Evolutionary conservation across 2,329 filamentous ascomycete genomes (phyloP).

Genomic region (Aspergillus unguis): DNA sequence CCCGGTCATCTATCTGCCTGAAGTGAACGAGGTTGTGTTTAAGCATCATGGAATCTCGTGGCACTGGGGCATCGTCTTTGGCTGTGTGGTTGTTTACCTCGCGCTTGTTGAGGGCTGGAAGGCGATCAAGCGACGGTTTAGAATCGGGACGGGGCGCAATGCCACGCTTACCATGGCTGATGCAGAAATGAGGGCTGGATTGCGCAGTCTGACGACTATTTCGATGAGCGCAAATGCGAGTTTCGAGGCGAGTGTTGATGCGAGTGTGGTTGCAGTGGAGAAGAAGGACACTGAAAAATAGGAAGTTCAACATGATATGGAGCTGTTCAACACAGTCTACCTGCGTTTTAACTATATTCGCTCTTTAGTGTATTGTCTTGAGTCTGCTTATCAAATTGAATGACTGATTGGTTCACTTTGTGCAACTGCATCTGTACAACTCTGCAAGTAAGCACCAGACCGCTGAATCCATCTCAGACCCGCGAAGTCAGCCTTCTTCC

Average conservation of each 20-base stretch:
- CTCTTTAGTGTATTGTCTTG: neutral
- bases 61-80: constrained; percentile 68
- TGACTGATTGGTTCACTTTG: no score
- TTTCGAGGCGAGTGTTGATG: constrained; percentile 26
- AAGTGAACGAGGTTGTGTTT: constrained; percentile 62
- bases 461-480: neutral
- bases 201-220: constrained; percentile 19
- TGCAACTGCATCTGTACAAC: no score
- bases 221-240: constrained; percentile 29
- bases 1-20: constrained; percentile 64
- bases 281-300: constrained; percentile 3
- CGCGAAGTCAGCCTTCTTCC: neutral
- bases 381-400: neutral
- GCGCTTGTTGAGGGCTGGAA: constrained; percentile 63
- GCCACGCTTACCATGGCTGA: constrained; percentile 30
- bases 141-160: constrained; percentile 35
- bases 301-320: neutral
- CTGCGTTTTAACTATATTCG: neutral
- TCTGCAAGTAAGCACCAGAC: no score
- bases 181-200: constrained; percentile 31
- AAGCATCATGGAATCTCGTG: constrained; percentile 62
- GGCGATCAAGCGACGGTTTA: constrained; percentile 54
- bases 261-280: constrained; percentile 22
- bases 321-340: constrained; percentile 10
- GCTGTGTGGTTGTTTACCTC: constrained; percentile 59